Conservation (phyloP, 2,329 filamentous ascomycete genomes). For the Fusarium sp. region DNA sequence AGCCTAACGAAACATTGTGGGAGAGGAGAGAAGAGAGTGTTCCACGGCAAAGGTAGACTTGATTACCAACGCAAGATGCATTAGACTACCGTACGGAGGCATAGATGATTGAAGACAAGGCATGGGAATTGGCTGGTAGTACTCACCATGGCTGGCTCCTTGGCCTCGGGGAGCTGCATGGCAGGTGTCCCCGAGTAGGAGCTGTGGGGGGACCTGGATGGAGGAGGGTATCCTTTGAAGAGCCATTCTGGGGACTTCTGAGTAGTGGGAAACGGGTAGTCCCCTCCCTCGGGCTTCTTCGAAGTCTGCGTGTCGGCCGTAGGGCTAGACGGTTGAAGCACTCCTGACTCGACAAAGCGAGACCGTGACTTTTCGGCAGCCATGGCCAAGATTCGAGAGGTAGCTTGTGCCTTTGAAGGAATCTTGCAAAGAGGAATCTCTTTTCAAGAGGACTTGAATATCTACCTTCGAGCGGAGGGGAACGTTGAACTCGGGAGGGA, state of each 20-base stretch:
- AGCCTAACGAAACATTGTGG: not conserved
- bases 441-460: conserved; percentile 15
- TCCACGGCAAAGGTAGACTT: not conserved
- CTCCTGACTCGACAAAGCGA: conserved; percentile 39
- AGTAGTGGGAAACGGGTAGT: not conserved
- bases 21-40: not conserved
- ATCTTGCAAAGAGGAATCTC: not conserved
- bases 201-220: conserved; percentile 36
- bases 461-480: conserved; percentile 10
- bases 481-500: not conserved
- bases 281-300: conserved; percentile 35
- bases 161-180: conserved; percentile 32
- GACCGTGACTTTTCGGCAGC: conserved; percentile 36
- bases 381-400: conserved; percentile 17
- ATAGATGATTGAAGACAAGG: not conserved
- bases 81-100: not conserved
- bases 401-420: not conserved
- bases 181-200: conserved; percentile 40
- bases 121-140: not conserved
- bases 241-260: conserved; percentile 15
- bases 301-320: conserved; percentile 29
- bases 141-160: conserved; percentile 38
- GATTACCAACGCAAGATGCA: not conserved
- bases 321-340: conserved; percentile 34
- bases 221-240: conserved; percentile 12